Evolutionary conservation across 768 basidiomycete genomes (phyloP).

Genomic region (Suillus subluteus): DNA sequence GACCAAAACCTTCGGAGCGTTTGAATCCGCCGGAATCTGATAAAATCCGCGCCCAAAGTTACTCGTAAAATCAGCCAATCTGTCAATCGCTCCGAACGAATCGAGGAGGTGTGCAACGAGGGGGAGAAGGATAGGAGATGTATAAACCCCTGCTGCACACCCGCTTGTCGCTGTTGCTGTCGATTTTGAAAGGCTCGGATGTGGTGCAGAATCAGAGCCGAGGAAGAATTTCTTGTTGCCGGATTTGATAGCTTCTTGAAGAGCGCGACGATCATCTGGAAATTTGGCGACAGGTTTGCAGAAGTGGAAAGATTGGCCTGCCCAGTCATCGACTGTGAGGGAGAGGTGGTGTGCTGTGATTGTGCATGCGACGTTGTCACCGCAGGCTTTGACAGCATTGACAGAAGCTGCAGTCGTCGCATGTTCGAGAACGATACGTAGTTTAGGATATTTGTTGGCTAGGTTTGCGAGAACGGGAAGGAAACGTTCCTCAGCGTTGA

Average conservation of each 20-base stretch:
- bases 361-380: constrained; percentile 87
- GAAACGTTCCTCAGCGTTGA: constrained; percentile 92
- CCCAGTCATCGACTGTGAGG: constrained; percentile 95
- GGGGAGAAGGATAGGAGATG: constrained; percentile 89
- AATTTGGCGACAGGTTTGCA: constrained; percentile 99
- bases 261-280: constrained; percentile 85
- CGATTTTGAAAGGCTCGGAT: constrained; percentile 70
- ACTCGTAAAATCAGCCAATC: constrained; percentile 80
- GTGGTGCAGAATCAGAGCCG: constrained; percentile 96
- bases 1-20: constrained; percentile 46
- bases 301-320: constrained; percentile 92
- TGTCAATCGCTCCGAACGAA: constrained; percentile 83
- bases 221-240: constrained; percentile 54
- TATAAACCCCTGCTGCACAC: constrained; percentile 97
- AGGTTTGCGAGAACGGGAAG: constrained; percentile 85
- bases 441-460: constrained; percentile 80
- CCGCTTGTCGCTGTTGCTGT: constrained; percentile 67
- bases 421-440: constrained; percentile 96
- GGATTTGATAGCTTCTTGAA: constrained; percentile 75
- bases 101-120: constrained; percentile 88
- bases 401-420: constrained; percentile 93
- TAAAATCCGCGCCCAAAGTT: constrained; percentile 84
- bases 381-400: constrained; percentile 79
- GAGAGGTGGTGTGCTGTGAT: constrained; percentile 97
- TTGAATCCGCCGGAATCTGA: constrained; percentile 35